These are phyloP conservation scores for Telfairia occidentalis DNA, from an alignment of 331 rosid genomes.

Conservation along the genomic window DNA sequence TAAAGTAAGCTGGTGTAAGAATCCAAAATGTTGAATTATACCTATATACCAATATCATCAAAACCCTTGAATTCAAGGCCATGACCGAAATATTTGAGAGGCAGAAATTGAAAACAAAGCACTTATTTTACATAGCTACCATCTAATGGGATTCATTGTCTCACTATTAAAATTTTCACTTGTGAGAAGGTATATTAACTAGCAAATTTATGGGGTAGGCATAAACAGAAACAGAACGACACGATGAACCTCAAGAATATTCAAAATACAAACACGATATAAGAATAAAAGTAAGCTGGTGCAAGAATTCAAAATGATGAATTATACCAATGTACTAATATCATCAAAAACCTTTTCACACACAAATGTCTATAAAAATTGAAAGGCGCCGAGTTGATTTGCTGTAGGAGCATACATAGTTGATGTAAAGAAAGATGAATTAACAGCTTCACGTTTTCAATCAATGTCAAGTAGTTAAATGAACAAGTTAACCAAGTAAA, in stretches of 20 bases:
- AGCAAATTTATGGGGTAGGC: not conserved
- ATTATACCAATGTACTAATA: not conserved
- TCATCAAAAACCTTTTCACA: not conserved
- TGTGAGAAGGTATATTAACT: not conserved
- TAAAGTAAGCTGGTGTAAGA: not conserved
- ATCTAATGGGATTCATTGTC: not conserved
- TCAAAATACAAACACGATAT: not conserved
- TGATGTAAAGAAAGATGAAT: not conserved
- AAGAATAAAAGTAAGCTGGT: not conserved
- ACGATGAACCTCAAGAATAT: not conserved
- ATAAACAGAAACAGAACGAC: not conserved
- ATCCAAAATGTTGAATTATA: not conserved
- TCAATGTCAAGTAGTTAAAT: not conserved
- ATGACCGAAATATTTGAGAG: not conserved
- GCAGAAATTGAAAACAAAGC: not conserved
- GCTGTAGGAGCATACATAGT: not conserved
- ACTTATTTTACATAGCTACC: not conserved
- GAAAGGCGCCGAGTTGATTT: not conserved
- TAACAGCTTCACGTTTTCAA: not conserved
- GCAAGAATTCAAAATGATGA: not conserved
- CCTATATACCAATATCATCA: not conserved
- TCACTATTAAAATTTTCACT: not conserved
- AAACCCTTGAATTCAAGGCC: not conserved
- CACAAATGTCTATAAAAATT: not conserved
- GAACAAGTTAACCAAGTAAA: not conserved